Base-by-base conservation (phyloP, 2,329 filamentous ascomycete genomes). In the Thielaviopsis punctulata region DNA sequence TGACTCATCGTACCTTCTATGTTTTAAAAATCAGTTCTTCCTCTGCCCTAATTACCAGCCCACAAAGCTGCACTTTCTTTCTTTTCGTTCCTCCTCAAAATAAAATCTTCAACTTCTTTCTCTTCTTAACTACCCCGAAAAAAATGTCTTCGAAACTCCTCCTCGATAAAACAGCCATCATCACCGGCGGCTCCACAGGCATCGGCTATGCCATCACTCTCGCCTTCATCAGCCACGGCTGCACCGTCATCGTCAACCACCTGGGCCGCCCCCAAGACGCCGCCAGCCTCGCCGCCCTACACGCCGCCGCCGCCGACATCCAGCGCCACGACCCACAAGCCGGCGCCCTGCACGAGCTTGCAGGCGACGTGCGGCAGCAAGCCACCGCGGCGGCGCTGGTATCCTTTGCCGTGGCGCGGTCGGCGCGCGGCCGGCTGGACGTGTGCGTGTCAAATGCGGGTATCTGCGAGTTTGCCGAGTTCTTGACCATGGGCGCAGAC, bases 381-480 rank as follows among this genome's bases (percentile, higher is more conserved):
- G 75, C 79, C 55, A 89, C 86, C 0, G 85, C 84, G 8, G 68
- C 72, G 44, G 68, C 73, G 24, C 73, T 95, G 22, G 80, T 95
- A 5, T 67, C 69, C 12, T 71, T 73, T 57, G 80, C 83, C 0
- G 81, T 89, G 1, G 64, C 73, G 54, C 68, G 68, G 46, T 83
- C 79, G 62, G 71, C 73, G 13, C 62, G 68, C 4, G 66, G 68
- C 0, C 71, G 78, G 3, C 67, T 88, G 30, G 82, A 87, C 65
- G 71, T 94, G 6, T 90, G 90, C 65, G 84, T 95, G 24, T 86
- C 80, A 64, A 95, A 95, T 68, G 88, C 88, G 3, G 88, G 88
- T 6, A 76, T 95, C 55, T 95, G 87, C 71, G 76, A 84, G 57
- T 95, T 95, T 66, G 82, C 83, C 54, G 85, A 93, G 58, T 93